These are phyloP conservation scores for Phoma sp. DNA, from an alignment of 2,329 filamentous ascomycete species.

Conservation along the genomic window DNA sequence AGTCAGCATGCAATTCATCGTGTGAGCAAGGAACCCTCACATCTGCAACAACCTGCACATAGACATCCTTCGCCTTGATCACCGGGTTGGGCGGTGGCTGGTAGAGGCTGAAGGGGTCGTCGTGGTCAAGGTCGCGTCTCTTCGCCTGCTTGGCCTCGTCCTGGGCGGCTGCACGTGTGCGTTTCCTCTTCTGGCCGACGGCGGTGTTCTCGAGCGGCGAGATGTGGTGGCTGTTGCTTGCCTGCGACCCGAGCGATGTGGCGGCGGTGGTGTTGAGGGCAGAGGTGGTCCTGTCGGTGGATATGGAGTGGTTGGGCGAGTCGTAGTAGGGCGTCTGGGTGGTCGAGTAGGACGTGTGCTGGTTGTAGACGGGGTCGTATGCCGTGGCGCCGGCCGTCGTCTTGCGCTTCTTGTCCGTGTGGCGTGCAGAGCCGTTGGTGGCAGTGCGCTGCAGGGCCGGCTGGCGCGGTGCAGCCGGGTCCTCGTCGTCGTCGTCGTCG, in stretches of 20 bases:
- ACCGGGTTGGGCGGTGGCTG: constrained; percentile 86
- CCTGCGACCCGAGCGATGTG: constrained; percentile 79
- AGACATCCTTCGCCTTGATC: constrained; percentile 78
- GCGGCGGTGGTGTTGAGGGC: constrained; percentile 84
- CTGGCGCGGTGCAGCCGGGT: constrained; percentile 29
- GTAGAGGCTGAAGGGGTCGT: constrained; percentile 79
- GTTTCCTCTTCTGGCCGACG: constrained; percentile 88
- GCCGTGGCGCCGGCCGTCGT: constrained; percentile 63
- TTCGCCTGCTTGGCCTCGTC: constrained; percentile 74
- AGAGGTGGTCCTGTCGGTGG: constrained; percentile 84
- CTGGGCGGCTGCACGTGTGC: constrained; percentile 80
- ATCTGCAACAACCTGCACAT: constrained; percentile 66
- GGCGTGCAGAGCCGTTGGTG: constrained; percentile 57
- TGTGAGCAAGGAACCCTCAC: constrained; percentile 52
- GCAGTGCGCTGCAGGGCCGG: constrained; percentile 32
- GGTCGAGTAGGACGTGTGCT: constrained; percentile 73
- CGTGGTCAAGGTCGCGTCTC: constrained; percentile 74
- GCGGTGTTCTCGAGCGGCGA: constrained; percentile 65
- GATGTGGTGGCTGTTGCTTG: constrained; percentile 68
- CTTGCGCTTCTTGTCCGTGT: constrained; percentile 77
- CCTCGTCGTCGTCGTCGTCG: constrained; percentile 54
- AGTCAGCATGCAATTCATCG: constrained; percentile 28
- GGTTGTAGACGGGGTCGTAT: constrained; percentile 77
- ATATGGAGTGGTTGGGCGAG: constrained; percentile 74
- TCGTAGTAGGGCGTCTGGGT: constrained; percentile 75